Conservation (phyloP, 2,329 filamentous ascomycete genomes). For the Penicillium thymicola region DNA sequence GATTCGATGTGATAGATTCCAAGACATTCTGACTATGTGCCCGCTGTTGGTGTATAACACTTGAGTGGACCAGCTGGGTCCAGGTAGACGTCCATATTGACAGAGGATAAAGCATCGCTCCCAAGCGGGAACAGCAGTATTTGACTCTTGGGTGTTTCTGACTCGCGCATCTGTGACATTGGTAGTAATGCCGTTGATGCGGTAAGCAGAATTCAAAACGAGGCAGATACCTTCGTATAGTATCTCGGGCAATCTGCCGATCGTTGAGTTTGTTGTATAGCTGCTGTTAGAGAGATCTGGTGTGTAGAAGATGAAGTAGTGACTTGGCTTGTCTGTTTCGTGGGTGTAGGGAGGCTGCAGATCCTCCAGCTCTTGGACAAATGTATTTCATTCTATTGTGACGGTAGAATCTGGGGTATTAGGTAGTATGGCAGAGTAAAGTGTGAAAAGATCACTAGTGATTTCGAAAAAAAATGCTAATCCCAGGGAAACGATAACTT, state of each 20-base stretch:
- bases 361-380: neutral
- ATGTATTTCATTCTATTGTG: too few relatives aligned
- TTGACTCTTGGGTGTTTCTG: neutral
- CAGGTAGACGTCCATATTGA: neutral
- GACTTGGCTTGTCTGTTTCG: too few relatives aligned
- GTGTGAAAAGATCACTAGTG: too few relatives aligned
- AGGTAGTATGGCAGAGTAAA: too few relatives aligned
- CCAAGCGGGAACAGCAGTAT: neutral
- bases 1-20: neutral
- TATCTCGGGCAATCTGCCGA: too few relatives aligned
- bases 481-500: neutral
- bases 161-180: neutral
- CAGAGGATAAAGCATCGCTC: neutral
- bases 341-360: neutral
- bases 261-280: too few relatives aligned
- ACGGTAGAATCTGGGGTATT: too few relatives aligned
- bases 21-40: neutral
- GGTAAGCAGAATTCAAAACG: neutral
- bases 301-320: neutral
- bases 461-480: neutral
- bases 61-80: neutral
- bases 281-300: neutral
- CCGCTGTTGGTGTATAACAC: neutral
- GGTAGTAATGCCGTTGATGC: neutral
- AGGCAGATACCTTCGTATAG: too few relatives aligned